Evolutionary conservation across 129 eudicot species (phyloP).

Genomic region (Helianthus tuberosus): DNA sequence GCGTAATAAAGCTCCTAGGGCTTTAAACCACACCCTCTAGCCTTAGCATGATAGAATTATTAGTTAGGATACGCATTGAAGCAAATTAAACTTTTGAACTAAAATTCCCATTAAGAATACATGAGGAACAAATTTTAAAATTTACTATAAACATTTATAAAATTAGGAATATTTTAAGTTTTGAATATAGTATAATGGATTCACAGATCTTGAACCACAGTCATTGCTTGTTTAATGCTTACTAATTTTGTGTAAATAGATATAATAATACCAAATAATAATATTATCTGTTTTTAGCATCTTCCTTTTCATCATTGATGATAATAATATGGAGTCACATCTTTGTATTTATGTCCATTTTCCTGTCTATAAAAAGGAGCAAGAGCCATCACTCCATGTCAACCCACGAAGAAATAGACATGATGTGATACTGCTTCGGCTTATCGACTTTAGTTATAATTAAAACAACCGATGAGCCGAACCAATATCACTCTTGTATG

Average conservation of each 20-base stretch:
- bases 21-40: too few species aligned
- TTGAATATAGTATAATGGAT: conserved; percentile 5
- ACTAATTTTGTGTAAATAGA: not conserved
- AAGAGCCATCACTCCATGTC: not conserved
- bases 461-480: conserved; percentile 3
- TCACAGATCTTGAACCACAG: conserved; percentile 7
- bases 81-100: too few species aligned
- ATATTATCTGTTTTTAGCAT: not conserved
- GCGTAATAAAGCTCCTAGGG: too few species aligned
- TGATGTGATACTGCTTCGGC: conserved; percentile 19
- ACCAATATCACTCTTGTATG: conserved; percentile 28
- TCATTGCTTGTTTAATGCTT: conserved; percentile 15
- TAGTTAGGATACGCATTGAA: too few species aligned
- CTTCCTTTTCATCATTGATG: not conserved
- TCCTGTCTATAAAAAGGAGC: conserved; percentile 19
- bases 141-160: too few species aligned
- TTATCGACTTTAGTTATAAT: not conserved
- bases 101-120: too few species aligned
- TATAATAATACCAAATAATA: not conserved
- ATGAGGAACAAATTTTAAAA: too few species aligned
- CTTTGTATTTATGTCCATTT: not conserved
- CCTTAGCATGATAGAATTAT: too few species aligned
- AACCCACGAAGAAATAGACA: conserved; percentile 17
- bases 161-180: not conserved
- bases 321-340: not conserved